Conservation (phyloP, 345 rosid species). For the Firmiana major region DNA sequence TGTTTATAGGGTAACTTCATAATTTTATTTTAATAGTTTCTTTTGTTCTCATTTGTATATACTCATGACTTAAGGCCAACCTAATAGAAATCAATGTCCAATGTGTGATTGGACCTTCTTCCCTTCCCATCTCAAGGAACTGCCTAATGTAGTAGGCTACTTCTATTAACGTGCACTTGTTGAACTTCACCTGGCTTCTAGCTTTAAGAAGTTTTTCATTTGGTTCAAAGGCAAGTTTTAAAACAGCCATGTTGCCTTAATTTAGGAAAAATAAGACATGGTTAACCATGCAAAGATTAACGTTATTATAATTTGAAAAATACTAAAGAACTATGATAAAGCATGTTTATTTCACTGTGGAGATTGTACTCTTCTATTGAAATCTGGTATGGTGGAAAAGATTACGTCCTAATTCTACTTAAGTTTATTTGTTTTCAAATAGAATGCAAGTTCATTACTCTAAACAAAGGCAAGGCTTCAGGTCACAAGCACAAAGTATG, state of each 20-base stretch:
- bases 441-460: slow-evolving; percentile 70
- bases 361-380: not conserved
- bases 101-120: slow-evolving; percentile 93
- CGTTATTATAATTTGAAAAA: slow-evolving; percentile 74
- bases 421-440: not conserved
- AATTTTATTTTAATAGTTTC: not conserved
- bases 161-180: slow-evolving; percentile 82
- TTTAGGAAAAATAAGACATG: slow-evolving; percentile 77
- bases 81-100: slow-evolving; percentile 26
- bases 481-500: slow-evolving; percentile 78
- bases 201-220: slow-evolving; percentile 53
- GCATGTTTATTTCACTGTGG: slow-evolving; percentile 22
- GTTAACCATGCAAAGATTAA: slow-evolving; percentile 82
- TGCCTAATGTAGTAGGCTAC: slow-evolving; percentile 77
- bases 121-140: slow-evolving; percentile 76
- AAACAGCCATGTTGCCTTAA: slow-evolving; percentile 47
- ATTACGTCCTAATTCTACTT: not conserved
- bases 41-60: not conserved
- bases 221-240: slow-evolving; percentile 65
- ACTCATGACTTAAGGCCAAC: not conserved
- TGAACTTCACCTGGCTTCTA: slow-evolving; percentile 76
- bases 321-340: slow-evolving; percentile 93
- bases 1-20: not conserved
- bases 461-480: slow-evolving; percentile 89
- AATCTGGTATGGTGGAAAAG: not conserved